These are phyloP conservation scores for Phialophora verrucosa DNA, from an alignment of 2,329 filamentous ascomycete species.

Conservation along the genomic window DNA sequence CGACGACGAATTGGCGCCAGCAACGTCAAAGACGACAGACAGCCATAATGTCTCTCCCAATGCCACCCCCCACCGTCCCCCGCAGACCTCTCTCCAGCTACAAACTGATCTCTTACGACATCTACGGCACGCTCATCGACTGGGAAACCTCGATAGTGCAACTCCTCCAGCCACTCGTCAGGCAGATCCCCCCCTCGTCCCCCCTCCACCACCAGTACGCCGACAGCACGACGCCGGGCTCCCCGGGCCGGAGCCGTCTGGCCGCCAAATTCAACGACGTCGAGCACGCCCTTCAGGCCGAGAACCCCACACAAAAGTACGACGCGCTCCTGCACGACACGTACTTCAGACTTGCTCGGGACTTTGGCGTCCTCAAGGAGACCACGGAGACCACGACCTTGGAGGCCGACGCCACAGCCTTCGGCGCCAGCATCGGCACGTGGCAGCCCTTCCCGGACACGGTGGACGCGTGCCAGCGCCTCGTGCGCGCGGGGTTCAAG, in stretches of 20 bases:
- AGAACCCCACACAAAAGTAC: conserved; percentile 65
- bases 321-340: conserved; percentile 57
- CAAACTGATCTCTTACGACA: conserved; percentile 71
- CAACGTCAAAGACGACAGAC: background rate
- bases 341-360: conserved; percentile 20
- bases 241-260: conserved; percentile 12
- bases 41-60: conserved; percentile 23
- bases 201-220: conserved; percentile 11
- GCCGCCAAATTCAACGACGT: conserved; percentile 45
- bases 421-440: conserved; percentile 55
- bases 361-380: conserved; percentile 19
- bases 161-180: conserved; percentile 51
- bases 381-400: background rate
- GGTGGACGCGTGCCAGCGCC: conserved; percentile 56
- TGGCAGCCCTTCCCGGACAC: conserved; percentile 67
- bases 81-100: conserved; percentile 31
- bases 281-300: conserved; percentile 56
- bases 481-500: conserved; percentile 57
- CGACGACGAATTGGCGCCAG: too few species aligned
- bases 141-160: conserved; percentile 71
- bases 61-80: conserved; percentile 34
- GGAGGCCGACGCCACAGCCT: conserved; percentile 48
- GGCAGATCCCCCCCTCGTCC: conserved; percentile 24
- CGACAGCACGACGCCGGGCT: conserved; percentile 17
- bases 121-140: conserved; percentile 80